A percentile compares a stretch with the other conserved stretches of the same genome.
These are phyloP conservation scores for Candida glucosophila DNA, from an alignment of 1,139 yeast species.

Conservation along the genomic window DNA sequence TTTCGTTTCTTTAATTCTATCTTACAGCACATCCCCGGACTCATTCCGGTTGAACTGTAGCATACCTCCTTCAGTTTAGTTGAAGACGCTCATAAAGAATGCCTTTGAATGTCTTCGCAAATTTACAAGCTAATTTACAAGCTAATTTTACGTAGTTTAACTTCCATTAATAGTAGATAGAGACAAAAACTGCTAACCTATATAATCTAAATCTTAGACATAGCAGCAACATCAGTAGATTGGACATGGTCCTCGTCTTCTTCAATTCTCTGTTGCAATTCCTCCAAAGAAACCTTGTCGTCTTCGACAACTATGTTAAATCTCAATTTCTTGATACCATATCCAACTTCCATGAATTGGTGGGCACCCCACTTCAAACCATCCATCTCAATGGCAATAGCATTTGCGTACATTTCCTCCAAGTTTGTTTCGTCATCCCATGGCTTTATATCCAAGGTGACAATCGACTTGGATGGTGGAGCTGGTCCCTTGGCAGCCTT, in stretches of 20 bases:
- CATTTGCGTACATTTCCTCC: conserved; percentile 79
- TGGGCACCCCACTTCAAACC: conserved; percentile 99
- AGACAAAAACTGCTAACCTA: too few species aligned
- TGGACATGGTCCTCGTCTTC: conserved; percentile 99
- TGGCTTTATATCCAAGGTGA: conserved; percentile 96
- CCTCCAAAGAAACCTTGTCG: conserved; percentile 88
- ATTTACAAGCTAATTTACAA: too few species aligned
- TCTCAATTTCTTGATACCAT: conserved; percentile 99
- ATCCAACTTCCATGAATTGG: conserved; percentile 95
- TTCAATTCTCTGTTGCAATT: conserved; percentile 75
- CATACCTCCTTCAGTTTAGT: too few species aligned
- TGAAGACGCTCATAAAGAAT: too few species aligned
- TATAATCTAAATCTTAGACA: conserved; percentile 75
- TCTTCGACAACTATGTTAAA: conserved; percentile 98
- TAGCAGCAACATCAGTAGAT: conserved; percentile 97
- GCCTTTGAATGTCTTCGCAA: too few species aligned
- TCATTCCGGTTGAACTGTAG: too few species aligned
- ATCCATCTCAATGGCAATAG: conserved; percentile 74
- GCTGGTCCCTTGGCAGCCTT: conserved; percentile 96
- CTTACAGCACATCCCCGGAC: too few species aligned
- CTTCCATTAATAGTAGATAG: too few species aligned
- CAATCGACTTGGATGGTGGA: conserved; percentile 97
- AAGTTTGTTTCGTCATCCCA: conserved; percentile 99
- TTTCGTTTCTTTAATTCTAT: too few species aligned
- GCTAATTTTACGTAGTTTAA: too few species aligned